These are phyloP conservation scores for Vigna nakashimae DNA, from an alignment of 306 rosid species.

Conservation along the genomic window DNA sequence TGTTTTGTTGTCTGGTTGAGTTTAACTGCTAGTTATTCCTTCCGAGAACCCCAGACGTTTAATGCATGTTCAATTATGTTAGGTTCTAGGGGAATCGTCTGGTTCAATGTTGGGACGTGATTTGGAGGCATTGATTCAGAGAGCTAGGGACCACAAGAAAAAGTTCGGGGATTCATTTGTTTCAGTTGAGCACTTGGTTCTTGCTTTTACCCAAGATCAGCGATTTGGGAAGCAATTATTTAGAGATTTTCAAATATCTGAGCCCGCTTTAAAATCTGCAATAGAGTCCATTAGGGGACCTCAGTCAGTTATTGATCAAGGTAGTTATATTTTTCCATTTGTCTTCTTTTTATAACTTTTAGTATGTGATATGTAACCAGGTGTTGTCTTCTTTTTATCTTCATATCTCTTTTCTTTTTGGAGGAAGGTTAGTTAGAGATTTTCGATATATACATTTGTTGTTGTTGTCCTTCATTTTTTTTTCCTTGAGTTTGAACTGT, in stretches of 20 bases:
- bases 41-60: constrained; percentile 19
- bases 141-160: constrained; percentile 86
- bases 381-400: constrained; percentile 13
- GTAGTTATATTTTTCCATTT: constrained; percentile 47
- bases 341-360: neutral
- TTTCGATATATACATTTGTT: neutral
- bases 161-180: constrained; percentile 95
- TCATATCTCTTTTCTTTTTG: constrained; percentile 10
- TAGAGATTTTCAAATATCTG: constrained; percentile 81
- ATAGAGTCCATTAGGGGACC: constrained; percentile 86
- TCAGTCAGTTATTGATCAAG: constrained; percentile 96
- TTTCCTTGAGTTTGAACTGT: constrained; percentile 2
- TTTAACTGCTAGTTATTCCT: neutral
- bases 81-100: constrained; percentile 87
- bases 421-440: neutral
- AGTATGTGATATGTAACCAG: neutral
- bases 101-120: constrained; percentile 98
- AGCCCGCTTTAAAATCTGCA: constrained; percentile 74
- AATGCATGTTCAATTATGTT: constrained; percentile 26
- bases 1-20: constrained; percentile 32
- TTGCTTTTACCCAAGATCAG: constrained; percentile 81
- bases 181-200: constrained; percentile 98
- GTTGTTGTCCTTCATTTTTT: constrained; percentile 11
- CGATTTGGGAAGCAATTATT: constrained; percentile 91
- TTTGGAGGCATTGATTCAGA: constrained; percentile 88